Evolutionary conservation across 78 protist species (phyloP).

Genomic region (Speleostelium caveatum): DNA sequence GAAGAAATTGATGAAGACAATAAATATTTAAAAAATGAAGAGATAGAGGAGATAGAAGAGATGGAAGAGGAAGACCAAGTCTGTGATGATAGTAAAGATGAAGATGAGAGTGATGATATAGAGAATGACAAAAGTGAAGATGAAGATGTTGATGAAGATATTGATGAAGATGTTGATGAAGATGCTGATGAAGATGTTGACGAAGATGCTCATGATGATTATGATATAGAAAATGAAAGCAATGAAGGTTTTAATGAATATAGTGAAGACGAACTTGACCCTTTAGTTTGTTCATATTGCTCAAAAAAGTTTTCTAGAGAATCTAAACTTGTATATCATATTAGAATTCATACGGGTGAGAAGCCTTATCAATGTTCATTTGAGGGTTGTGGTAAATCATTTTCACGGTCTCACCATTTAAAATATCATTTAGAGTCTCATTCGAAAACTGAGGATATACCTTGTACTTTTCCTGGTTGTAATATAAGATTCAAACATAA

Average conservation of each 20-base stretch:
- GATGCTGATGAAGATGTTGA: too few relatives aligned
- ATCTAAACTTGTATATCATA: slow-evolving; percentile 51
- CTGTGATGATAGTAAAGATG: background rate
- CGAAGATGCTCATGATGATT: background rate
- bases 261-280: background rate
- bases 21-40: background rate
- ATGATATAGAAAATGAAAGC: background rate
- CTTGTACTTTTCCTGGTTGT: slow-evolving; percentile 34
- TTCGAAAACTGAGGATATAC: background rate
- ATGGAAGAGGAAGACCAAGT: background rate
- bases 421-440: slow-evolving; percentile 38
- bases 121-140: background rate
- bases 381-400: slow-evolving; percentile 62
- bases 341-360: slow-evolving; percentile 77
- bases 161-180: background rate
- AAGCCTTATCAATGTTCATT: slow-evolving; percentile 68
- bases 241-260: background rate
- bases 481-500: background rate
- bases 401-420: slow-evolving; percentile 52
- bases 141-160: background rate
- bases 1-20: background rate
- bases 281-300: slow-evolving; percentile 44
- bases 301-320: slow-evolving; percentile 32
- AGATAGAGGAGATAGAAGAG: slow-evolving; percentile 8
- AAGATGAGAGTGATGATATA: background rate